A percentile compares a stretch with the other conserved stretches of the same genome.
These are phyloP conservation scores for Solanum chilense DNA, from an alignment of 257 asterid species.

Conservation along the genomic window DNA sequence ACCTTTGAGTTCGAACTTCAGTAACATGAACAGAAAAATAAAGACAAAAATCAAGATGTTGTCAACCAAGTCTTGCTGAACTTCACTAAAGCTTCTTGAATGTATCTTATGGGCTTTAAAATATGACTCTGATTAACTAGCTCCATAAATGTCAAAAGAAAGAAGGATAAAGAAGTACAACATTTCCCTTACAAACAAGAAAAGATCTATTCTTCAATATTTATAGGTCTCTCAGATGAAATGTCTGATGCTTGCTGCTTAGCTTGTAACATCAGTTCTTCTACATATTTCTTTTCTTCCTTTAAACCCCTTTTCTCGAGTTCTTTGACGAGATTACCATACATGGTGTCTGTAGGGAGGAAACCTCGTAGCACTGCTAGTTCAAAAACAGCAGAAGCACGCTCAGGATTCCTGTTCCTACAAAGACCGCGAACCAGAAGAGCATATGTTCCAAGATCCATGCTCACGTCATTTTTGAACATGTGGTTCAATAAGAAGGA, in stretches of 20 bases:
- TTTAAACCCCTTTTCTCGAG: conserved; percentile 46
- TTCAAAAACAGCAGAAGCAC: conserved; percentile 59
- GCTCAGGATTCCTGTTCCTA: conserved; percentile 33
- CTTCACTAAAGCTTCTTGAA: no score
- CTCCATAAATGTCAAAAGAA: background rate
- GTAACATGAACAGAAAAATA: background rate
- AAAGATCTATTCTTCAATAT: background rate
- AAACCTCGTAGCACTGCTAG: conserved; percentile 55
- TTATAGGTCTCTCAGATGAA: background rate
- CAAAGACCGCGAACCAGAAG: conserved; percentile 54
- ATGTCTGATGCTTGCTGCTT: conserved; percentile 6
- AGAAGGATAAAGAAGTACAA: background rate
- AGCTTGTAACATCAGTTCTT: conserved; percentile 42
- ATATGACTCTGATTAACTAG: background rate
- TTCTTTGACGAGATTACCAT: conserved; percentile 25
- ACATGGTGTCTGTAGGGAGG: conserved; percentile 45
- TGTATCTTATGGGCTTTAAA: no score
- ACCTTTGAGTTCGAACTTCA: background rate
- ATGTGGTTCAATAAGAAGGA: conserved; percentile 65
- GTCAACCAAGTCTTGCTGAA: no score
- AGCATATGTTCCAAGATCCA: conserved; percentile 60
- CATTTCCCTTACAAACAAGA: background rate
- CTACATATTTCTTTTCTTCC: conserved; percentile 32
- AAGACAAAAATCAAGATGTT: background rate
- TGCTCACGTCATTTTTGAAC: conserved; percentile 58